These are phyloP conservation scores for Ophiostoma ulmi DNA, from an alignment of 2,329 filamentous ascomycete genomes.

Conservation along the genomic window DNA sequence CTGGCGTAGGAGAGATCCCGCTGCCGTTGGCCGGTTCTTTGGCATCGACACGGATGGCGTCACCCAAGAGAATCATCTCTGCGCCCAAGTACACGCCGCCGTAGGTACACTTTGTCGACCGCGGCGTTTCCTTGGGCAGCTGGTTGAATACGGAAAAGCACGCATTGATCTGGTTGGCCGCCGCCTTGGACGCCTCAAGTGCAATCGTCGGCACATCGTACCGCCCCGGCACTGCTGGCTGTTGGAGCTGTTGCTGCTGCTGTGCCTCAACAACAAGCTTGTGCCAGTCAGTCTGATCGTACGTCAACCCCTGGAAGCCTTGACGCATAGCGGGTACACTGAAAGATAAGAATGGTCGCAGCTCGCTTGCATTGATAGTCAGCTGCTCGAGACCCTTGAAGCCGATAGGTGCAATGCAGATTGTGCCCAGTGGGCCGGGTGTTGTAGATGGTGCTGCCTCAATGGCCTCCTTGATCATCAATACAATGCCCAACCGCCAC, in stretches of 20 bases:
- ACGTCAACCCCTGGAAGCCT: slow-evolving; percentile 30
- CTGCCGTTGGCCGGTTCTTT: slow-evolving; percentile 35
- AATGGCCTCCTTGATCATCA: slow-evolving; percentile 20
- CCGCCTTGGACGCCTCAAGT: slow-evolving; percentile 39
- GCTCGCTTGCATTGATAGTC: slow-evolving; percentile 29
- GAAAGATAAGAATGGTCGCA: slow-evolving; percentile 39
- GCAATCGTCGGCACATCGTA: slow-evolving; percentile 27
- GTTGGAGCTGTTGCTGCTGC: slow-evolving; percentile 24
- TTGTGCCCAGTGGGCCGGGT: slow-evolving; percentile 27
- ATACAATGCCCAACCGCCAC: slow-evolving; percentile 37
- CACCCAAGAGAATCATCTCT: slow-evolving; percentile 35
- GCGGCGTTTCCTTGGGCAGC: slow-evolving; percentile 27
- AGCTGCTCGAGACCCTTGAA: slow-evolving; percentile 27
- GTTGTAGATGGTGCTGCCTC: slow-evolving; percentile 22
- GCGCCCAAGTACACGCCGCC: slow-evolving; percentile 37
- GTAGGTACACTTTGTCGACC: slow-evolving; percentile 25
- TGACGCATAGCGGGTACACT: slow-evolving; percentile 34
- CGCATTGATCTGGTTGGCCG: slow-evolving; percentile 36
- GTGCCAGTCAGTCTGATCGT: slow-evolving; percentile 33
- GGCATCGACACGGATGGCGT: slow-evolving; percentile 34
- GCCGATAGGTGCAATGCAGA: slow-evolving; percentile 33
- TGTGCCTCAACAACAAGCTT: slow-evolving; percentile 27
- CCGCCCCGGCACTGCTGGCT: not conserved
- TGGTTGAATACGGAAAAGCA: slow-evolving; percentile 35
- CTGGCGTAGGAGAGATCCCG: slow-evolving; percentile 62